A percentile compares a stretch with the other conserved stretches of the same genome.
These are phyloP conservation scores for Gossypium bickii DNA, from an alignment of 345 rosid species.

Conservation along the genomic window DNA sequence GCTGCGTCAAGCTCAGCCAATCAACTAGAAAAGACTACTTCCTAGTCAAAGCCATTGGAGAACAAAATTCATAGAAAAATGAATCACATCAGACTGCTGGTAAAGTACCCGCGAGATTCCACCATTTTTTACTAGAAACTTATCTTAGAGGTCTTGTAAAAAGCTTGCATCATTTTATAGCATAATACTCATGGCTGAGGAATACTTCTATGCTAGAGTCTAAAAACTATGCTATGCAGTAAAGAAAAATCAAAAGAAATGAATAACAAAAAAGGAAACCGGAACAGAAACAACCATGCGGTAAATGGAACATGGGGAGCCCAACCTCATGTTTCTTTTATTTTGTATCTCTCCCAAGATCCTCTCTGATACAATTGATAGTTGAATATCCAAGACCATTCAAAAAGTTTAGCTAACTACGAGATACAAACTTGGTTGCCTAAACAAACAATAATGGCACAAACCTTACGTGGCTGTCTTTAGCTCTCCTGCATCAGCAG, in stretches of 20 bases:
- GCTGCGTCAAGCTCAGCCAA: background rate
- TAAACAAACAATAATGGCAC: background rate
- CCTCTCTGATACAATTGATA: background rate
- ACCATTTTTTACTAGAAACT: too few species aligned
- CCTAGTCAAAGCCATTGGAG: too few species aligned
- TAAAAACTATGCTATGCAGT: background rate
- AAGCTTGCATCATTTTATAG: background rate
- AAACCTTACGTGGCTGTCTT: conserved; percentile 22
- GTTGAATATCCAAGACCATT: background rate
- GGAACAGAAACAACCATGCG: background rate
- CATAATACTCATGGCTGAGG: background rate
- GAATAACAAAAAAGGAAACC: background rate
- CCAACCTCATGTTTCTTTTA: background rate
- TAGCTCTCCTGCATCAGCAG: conserved; percentile 22
- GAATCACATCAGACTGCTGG: too few species aligned
- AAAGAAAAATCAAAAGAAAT: background rate
- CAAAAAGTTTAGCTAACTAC: background rate
- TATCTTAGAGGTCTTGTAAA: too few species aligned
- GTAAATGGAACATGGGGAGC: background rate
- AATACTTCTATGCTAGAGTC: background rate
- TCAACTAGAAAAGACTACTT: background rate
- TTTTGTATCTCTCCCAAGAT: background rate
- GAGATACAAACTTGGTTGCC: background rate
- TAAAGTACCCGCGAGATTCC: too few species aligned
- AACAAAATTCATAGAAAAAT: too few species aligned